Evolutionary conservation across 805 yeast species (phyloP).

Genomic region (Jamesozyma jinghongensis): DNA sequence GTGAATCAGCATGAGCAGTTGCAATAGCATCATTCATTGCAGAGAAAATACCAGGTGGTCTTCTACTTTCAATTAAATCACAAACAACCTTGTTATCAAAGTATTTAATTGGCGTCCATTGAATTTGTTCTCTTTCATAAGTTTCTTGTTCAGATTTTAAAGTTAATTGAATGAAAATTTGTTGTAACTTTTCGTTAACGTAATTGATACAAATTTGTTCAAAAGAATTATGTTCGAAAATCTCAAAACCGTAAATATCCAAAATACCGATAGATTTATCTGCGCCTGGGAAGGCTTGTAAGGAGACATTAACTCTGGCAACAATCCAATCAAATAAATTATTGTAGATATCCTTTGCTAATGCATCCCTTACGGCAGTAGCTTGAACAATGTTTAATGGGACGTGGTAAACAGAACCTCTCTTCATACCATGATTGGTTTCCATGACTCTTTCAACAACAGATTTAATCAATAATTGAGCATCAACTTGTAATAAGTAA

Average conservation of each 20-base stretch:
- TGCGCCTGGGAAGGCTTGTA: conserved; percentile 44
- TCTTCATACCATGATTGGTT: conserved; percentile 77
- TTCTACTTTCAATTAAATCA: conserved; percentile 84
- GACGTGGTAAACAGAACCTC: conserved; percentile 91
- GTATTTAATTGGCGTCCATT: conserved; percentile 96
- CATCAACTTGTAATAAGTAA: conserved; percentile 73
- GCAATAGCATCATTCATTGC: conserved; percentile 95
- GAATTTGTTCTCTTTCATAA: conserved; percentile 86
- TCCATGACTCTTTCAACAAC: conserved; percentile 77
- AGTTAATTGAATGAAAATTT: conserved; percentile 90
- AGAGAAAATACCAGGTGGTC: conserved; percentile 96
- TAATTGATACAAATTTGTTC: conserved; percentile 94
- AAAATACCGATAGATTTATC: conserved; percentile 80
- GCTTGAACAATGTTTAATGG: conserved; percentile 92
- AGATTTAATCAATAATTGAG: conserved; percentile 54
- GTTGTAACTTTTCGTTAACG: conserved; percentile 92
- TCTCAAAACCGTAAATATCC: conserved; percentile 95
- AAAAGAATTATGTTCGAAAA: conserved; percentile 88
- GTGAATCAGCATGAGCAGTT: conserved; percentile 95
- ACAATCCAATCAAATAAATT: conserved; percentile 96
- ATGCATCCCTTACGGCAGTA: conserved; percentile 86
- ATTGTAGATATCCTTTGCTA: conserved; percentile 89
- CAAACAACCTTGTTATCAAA: conserved; percentile 95
- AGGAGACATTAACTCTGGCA: conserved; percentile 73
- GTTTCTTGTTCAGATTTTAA: conserved; percentile 97